These are phyloP conservation scores for Macrocybe sp. DNA, from an alignment of 1,284 basidiomycete genomes.

Conservation along the genomic window DNA sequence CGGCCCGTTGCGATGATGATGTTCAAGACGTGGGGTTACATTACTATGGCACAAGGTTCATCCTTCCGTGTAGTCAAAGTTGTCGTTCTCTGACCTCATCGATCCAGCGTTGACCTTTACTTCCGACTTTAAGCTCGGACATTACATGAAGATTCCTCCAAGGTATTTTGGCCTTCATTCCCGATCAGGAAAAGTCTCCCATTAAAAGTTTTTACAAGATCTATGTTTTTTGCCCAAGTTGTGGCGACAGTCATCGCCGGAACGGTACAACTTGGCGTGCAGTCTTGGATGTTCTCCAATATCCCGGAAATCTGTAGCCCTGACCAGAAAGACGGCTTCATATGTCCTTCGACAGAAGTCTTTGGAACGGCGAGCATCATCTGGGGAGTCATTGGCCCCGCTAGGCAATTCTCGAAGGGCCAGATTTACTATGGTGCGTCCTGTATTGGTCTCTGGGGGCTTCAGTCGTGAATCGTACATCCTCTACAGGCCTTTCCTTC, in stretches of 20 bases:
- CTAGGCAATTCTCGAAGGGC: slow-evolving; percentile 45
- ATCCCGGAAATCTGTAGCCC: slow-evolving; percentile 48
- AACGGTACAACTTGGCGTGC: slow-evolving; percentile 59
- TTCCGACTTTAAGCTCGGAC: slow-evolving; percentile 66
- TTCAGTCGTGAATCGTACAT: slow-evolving; percentile 3
- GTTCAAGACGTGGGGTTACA: slow-evolving; percentile 50
- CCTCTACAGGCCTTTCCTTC: slow-evolving; percentile 30
- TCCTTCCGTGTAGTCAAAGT: neutral
- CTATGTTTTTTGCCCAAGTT: slow-evolving; percentile 60
- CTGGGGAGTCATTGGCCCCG: slow-evolving; percentile 52
- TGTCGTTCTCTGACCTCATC: slow-evolving; percentile 2
- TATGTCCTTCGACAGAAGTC: slow-evolving; percentile 35
- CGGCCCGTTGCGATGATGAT: slow-evolving; percentile 59
- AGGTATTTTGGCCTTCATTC: slow-evolving; percentile 15
- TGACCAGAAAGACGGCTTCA: slow-evolving; percentile 41
- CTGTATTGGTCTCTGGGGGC: neutral
- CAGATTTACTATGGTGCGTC: slow-evolving; percentile 38
- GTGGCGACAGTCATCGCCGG: slow-evolving; percentile 60
- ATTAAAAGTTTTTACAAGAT: slow-evolving; percentile 29
- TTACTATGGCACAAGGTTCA: slow-evolving; percentile 36
- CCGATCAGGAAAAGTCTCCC: neutral
- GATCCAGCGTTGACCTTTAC: slow-evolving; percentile 45
- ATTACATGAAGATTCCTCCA: slow-evolving; percentile 68
- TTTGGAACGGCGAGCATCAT: slow-evolving; percentile 44
- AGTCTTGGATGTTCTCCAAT: slow-evolving; percentile 65